Evolutionary conservation across 257 asterid genomes (phyloP).

Genomic region (Coffea canephora): DNA sequence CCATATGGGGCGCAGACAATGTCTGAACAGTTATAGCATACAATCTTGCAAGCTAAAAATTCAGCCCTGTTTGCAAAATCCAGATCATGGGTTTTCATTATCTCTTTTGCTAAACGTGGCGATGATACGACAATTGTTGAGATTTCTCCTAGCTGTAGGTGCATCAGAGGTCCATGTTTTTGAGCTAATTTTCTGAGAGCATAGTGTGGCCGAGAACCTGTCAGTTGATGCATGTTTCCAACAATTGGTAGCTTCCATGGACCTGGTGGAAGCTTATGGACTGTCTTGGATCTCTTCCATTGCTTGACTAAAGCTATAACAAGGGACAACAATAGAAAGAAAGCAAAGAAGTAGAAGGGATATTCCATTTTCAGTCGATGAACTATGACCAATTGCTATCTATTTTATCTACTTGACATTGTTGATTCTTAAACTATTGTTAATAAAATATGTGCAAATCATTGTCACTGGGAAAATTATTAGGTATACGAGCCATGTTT

Average conservation of each 20-base stretch:
- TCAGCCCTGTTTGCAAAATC: slow-evolving; percentile 19
- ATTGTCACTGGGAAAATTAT: no score
- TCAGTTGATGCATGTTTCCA: slow-evolving; percentile 27
- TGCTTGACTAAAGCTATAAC: background rate
- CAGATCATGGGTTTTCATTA: slow-evolving; percentile 27
- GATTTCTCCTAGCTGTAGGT: slow-evolving; percentile 22
- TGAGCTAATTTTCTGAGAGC: slow-evolving; percentile 12
- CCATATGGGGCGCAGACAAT: slow-evolving; percentile 16
- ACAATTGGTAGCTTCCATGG: slow-evolving; percentile 32
- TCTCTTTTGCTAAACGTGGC: slow-evolving; percentile 23
- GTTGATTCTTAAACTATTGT: no score
- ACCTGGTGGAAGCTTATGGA: slow-evolving; percentile 15
- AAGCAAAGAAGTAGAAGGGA: background rate
- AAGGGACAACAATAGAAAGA: background rate
- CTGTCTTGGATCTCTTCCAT: background rate
- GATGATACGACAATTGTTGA: slow-evolving; percentile 26
- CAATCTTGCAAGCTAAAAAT: background rate
- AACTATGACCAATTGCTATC: background rate
- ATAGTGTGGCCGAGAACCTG: slow-evolving; percentile 18
- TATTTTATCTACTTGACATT: no score
- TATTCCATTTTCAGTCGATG: background rate
- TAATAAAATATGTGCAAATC: no score
- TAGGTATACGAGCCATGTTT: no score
- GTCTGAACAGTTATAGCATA: slow-evolving; percentile 9
- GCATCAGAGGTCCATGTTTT: slow-evolving; percentile 26